Evolutionary conservation across 257 asterid species (phyloP).

Genomic region (Solanum gandarillasii): DNA sequence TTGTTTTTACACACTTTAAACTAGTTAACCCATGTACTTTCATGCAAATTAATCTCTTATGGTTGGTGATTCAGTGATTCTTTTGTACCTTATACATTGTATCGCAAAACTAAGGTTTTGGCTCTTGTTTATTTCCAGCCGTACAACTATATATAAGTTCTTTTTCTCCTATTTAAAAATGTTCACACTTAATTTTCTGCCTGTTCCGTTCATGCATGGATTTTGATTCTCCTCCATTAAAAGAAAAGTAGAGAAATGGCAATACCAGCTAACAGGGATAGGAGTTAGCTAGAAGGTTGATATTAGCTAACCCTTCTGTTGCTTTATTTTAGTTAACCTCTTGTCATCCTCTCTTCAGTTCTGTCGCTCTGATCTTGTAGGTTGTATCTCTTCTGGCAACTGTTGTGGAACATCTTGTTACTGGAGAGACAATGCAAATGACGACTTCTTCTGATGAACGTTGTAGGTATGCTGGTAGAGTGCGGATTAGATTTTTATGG

Average conservation of each 20-base stretch:
- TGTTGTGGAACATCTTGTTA: slow-evolving; percentile 89
- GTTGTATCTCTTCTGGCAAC: slow-evolving; percentile 86
- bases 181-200: not conserved
- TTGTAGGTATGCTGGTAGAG: slow-evolving; percentile 47
- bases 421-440: slow-evolving; percentile 99
- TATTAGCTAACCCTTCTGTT: not conserved
- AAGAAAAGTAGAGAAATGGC: not conserved
- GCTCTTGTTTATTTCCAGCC: not conserved
- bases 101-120: not conserved
- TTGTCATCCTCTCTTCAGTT: not conserved
- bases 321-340: not conserved
- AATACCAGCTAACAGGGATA: not conserved
- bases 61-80: not conserved
- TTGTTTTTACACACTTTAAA: not conserved
- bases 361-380: slow-evolving; percentile 20
- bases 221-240: not conserved
- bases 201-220: not conserved
- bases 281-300: not conserved
- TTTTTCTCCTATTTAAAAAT: not conserved
- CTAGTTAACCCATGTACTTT: not conserved
- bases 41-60: not conserved
- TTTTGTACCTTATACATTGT: not conserved
- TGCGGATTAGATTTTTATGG: not conserved
- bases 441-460: slow-evolving; percentile 75
- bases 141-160: not conserved